Percentiles rank a stretch among this genome's conserved stretches.
These are phyloP conservation scores for Arabidopsis thaliana DNA, from an alignment of 345 rosid genomes.

Conservation along the genomic window DNA sequence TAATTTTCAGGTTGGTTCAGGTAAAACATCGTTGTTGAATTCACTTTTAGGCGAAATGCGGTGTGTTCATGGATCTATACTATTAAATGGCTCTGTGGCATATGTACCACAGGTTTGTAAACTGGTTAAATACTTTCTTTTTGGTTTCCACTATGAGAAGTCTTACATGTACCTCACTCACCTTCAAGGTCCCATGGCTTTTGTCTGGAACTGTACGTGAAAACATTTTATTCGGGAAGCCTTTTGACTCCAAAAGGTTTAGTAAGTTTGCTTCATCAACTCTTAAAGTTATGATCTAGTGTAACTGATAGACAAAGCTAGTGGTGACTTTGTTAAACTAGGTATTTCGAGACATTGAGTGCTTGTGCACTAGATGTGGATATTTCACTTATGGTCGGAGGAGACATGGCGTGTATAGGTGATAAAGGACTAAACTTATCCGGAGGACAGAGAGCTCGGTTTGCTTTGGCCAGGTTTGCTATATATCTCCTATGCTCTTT, in stretches of 20 bases:
- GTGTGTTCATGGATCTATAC: conserved; percentile 66
- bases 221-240: conserved; percentile 72
- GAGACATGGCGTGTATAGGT: conserved; percentile 82
- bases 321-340: conserved; percentile 39
- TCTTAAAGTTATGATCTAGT: background rate
- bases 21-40: conserved; percentile 88
- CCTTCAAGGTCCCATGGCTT: conserved; percentile 86
- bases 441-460: conserved; percentile 96
- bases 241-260: conserved; percentile 71
- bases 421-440: conserved; percentile 93
- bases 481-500: conserved; percentile 17
- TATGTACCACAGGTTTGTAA: conserved; percentile 88
- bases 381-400: conserved; percentile 79
- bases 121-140: conserved; percentile 11
- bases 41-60: conserved; percentile 73
- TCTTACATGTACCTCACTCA: conserved; percentile 37
- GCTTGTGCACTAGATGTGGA: conserved; percentile 86
- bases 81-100: conserved; percentile 63
- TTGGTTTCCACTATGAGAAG: conserved; percentile 26
- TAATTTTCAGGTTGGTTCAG: conserved; percentile 84
- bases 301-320: background rate
- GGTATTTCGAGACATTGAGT: conserved; percentile 65
- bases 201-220: conserved; percentile 85
- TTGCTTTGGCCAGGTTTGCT: conserved; percentile 87
- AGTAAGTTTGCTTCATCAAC: conserved; percentile 4